A percentile compares a stretch with the other conserved stretches of the same genome.
These are phyloP conservation scores for Metschnikowia drakensbergensis DNA, from an alignment of 805 yeast genomes.

Conservation along the genomic window DNA sequence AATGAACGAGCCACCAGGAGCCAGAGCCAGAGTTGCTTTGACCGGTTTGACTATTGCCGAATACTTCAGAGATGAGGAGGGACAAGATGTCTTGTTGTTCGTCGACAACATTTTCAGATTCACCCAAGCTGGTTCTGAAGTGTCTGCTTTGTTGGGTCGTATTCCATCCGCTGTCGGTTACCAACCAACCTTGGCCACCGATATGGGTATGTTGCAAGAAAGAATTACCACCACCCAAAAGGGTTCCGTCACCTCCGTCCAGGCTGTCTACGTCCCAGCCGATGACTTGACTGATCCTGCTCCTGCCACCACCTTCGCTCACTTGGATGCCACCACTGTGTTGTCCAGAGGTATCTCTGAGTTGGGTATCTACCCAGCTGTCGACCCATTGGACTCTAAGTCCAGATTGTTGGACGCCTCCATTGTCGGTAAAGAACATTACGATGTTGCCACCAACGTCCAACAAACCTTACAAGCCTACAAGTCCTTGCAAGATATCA, in stretches of 20 bases:
- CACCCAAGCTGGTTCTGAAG: constrained; percentile 99
- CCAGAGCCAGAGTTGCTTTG: constrained; percentile 99
- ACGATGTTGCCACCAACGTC: constrained; percentile 88
- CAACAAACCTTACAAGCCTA: constrained; percentile 99
- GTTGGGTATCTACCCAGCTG: constrained; percentile 99
- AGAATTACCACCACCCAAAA: constrained; percentile 99
- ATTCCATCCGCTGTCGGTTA: constrained; percentile 99
- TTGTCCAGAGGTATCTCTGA: constrained; percentile 99
- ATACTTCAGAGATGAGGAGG: constrained; percentile 99
- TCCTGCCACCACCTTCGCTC: constrained; percentile 99
- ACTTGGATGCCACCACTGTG: constrained; percentile 99
- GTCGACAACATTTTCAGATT: constrained; percentile 99
- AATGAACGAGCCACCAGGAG: constrained; percentile 99
- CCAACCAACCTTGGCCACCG: constrained; percentile 99
- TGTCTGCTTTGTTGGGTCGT: constrained; percentile 99
- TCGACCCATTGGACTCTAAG: constrained; percentile 99
- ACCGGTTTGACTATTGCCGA: constrained; percentile 99
- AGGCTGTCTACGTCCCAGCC: constrained; percentile 99
- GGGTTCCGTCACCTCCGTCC: constrained; percentile 99
- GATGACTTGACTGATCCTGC: constrained; percentile 99
- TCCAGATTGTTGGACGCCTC: constrained; percentile 97
- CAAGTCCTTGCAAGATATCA: constrained; percentile 99
- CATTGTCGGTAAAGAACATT: constrained; percentile 98
- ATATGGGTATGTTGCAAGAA: constrained; percentile 99
- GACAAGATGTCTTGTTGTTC: constrained; percentile 99